phyloP scores from a whole-genome alignment of 2,329 filamentous ascomycete genomes.

The Ascochyta pisi region DNA sequence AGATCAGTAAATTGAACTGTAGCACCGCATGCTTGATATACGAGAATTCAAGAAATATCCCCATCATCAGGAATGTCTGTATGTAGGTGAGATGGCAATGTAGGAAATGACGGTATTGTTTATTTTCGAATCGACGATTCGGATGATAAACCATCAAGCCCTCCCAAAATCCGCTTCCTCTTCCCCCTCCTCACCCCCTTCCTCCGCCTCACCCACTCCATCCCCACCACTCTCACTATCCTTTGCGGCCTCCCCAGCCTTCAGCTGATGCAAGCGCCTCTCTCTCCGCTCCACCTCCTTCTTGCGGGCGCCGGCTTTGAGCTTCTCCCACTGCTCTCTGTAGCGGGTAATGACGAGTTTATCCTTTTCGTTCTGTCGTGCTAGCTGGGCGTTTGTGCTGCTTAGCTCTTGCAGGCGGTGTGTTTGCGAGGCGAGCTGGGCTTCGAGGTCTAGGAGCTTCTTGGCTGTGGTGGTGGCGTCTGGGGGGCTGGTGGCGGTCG shows the following conservation, averaged over 20 bases:
- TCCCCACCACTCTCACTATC: conserved; percentile 27
- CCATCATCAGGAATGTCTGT: no score
- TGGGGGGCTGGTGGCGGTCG: background rate
- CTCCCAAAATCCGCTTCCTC: conserved; percentile 37
- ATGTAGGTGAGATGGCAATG: no score
- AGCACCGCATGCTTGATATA: background rate
- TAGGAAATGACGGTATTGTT: no score
- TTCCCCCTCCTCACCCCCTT: conserved; percentile 29
- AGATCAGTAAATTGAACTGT: background rate
- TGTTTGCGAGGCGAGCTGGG: conserved; percentile 33
- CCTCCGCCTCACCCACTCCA: conserved; percentile 16
- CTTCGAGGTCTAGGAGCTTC: conserved; percentile 37
- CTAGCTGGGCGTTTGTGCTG: conserved; percentile 67
- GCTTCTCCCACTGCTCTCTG: conserved; percentile 70
- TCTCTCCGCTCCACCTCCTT: conserved; percentile 42
- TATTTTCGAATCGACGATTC: no score
- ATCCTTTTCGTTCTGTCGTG: conserved; percentile 66
- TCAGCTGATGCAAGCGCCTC: conserved; percentile 21
- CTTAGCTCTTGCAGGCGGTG: conserved; percentile 57
- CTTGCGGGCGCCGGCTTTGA: conserved; percentile 67
- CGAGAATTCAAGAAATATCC: background rate
- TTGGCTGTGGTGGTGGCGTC: conserved; percentile 17
- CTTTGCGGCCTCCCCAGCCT: conserved; percentile 22
- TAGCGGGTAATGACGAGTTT: conserved; percentile 63
- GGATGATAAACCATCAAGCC: background rate